Evolutionary conservation across 371 early-diverging fungal genomes (phyloP).

Genomic region (Sporodiniella umbellata): DNA sequence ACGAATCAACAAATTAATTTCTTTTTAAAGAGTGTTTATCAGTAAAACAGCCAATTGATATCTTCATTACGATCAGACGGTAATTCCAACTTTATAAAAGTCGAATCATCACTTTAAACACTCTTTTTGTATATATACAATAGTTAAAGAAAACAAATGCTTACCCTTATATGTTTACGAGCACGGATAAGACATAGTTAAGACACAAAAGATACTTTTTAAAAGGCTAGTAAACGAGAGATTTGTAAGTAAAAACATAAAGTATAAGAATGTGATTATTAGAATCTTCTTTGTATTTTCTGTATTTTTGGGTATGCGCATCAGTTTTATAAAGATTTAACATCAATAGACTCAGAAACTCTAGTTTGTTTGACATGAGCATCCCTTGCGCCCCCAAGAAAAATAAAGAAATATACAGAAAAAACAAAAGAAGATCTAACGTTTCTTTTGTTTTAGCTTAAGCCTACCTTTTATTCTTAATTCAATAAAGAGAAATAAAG

Average conservation of each 20-base stretch:
- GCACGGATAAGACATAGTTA: background rate
- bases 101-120: conserved; percentile 36
- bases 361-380: conserved; percentile 54
- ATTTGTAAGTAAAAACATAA: too few species aligned
- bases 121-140: conserved; percentile 5
- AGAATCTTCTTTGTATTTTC: too few species aligned
- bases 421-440: too few species aligned
- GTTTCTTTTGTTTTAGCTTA: too few species aligned
- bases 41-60: conserved; percentile 44
- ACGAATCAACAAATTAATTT: background rate
- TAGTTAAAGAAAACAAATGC: conserved; percentile 1
- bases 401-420: too few species aligned
- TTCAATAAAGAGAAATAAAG: background rate
- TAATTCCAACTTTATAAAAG: conserved; percentile 48
- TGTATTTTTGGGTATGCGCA: too few species aligned
- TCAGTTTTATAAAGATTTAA: conserved; percentile 45
- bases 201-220: background rate
- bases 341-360: conserved; percentile 55
- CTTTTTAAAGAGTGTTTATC: conserved; percentile 11
- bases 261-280: too few species aligned
- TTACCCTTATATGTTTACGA: too few species aligned
- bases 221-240: conserved; percentile 6
- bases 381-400: conserved; percentile 48
- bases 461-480: conserved; percentile 14
- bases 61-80: conserved; percentile 42